phyloP scores from a whole-genome alignment of 202 grass and related monocot genomes.

The Brachypodium distachyon region DNA sequence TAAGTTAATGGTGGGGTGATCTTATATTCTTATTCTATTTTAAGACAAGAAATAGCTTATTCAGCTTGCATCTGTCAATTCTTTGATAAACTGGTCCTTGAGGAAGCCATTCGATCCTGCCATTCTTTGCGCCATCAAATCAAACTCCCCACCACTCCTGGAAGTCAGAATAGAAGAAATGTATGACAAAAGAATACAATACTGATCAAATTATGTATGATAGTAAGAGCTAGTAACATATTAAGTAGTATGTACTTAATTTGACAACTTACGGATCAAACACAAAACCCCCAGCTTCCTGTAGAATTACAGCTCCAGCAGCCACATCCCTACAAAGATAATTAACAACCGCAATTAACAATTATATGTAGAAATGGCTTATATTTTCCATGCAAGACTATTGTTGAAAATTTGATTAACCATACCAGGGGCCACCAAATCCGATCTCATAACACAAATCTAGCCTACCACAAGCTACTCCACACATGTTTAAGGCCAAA shows the following conservation, averaged over 20 bases:
- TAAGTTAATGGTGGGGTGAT: neutral
- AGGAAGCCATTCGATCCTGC: slow-evolving; percentile 78
- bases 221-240: neutral
- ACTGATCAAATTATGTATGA: neutral
- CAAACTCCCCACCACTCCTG: slow-evolving; percentile 71
- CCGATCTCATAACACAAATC: slow-evolving; percentile 97
- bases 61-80: slow-evolving; percentile 33
- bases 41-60: neutral
- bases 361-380: neutral
- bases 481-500: slow-evolving; percentile 85
- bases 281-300: slow-evolving; percentile 84
- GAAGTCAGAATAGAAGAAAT: neutral
- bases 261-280: slow-evolving; percentile 76
- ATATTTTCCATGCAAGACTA: neutral
- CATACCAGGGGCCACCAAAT: slow-evolving; percentile 93
- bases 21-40: slow-evolving; percentile 10
- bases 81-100: slow-evolving; percentile 67
- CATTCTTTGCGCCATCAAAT: slow-evolving; percentile 65
- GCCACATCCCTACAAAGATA: slow-evolving; percentile 69
- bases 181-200: neutral
- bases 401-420: neutral
- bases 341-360: too few relatives aligned
- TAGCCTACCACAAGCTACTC: slow-evolving; percentile 85
- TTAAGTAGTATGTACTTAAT: neutral
- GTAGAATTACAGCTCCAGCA: slow-evolving; percentile 83